Evolutionary conservation across 2,329 filamentous ascomycete genomes (phyloP), one percentile per base, ranked within the genome.

Genomic region (Helminthosporium solani): DNA sequence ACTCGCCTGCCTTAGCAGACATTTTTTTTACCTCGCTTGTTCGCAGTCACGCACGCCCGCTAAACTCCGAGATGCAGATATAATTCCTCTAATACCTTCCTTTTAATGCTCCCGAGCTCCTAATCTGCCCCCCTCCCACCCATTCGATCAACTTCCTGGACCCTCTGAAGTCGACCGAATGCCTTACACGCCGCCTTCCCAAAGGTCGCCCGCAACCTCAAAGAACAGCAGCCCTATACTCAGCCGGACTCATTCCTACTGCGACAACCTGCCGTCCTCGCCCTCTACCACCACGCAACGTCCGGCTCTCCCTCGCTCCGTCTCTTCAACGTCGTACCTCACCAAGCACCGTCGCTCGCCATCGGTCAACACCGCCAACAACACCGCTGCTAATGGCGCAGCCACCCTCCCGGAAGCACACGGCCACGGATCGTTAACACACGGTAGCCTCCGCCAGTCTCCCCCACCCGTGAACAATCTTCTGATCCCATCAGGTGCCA

Each of bases 101-200:
- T 42, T 60, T 67, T 75, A 73, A 76, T 76, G 73, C 64, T 52
- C 61, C 54, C 57, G 49, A 63, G 63, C 61, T 58, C 63, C 55
- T 74, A 66, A 70, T 53, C 47, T 48, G 55, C 53, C 54, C 54
- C 45, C 52, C 54, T 54, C 45, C 52, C 57, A 53, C 47, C 57
- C 63, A 57, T 61, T 68, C 63, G 57, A 65, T 54, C 62, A 55
- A 58, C 63, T 60, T 57, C 53, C 42, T 49, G 49, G 50, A 56
- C 54, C 56, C 53, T 53, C 48, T 47, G 54, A 66, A 72, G 66
- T 61, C 67, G 68, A 63, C 68, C 72, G 80, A 76, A 94, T 94
- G 88, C 88, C 88, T 83, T 94, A 94, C 77, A 94, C 88, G 72
- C 88, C 88, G 50, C 88, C 88, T 53, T 82, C 85, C 61, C 81